Evolutionary conservation across 495 filamentous ascomycete genomes (phyloP), one percentile per base, ranked within the genome.

Genomic region (Neurospora sublineolata): DNA sequence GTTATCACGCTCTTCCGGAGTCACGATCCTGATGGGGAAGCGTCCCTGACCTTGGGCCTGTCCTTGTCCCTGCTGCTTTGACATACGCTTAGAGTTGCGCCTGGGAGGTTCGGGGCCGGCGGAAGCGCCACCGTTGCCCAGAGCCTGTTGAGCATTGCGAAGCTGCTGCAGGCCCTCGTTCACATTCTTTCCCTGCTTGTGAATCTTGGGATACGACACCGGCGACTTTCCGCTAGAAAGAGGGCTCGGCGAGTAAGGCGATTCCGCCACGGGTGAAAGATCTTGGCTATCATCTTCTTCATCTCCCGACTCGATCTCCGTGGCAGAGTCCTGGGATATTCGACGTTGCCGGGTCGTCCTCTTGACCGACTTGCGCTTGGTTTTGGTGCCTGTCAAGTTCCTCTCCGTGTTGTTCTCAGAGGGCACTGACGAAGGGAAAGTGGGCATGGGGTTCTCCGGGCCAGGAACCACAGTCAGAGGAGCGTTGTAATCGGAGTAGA

Each of bases 261-360:
- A 82, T 74, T 86, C 84, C 4, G 75, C 76, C 2, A 86, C 83
- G 3, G 86, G 84, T 1, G 85, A 83, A 1, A 86, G 76, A 40
- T 75, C 73, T 58, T 77, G 77, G 18, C 70, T 46, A 16, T 76
- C 75, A 18, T 76, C 75, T n/a, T 74, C 75, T 7, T 74, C 71
- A 8, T 41, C 68, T 3, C 68, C 75, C 3, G 76, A 77, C 41
- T 79, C 79, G 39, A 81, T 81, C 10, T 75, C 76, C 2, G 79
- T 81, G 37, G 71, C 71, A 14, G 78, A 79, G 18, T 70, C 73
- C n/a, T 71, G 36, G 3, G 79, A 80, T 12, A 70, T 37, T 38
- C 77, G 73, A 4, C 52, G 52, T 33, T 64, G 52, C 30, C 70
- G 69, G 20, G 68, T 73, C 37, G 58, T 68, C 20, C 67, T 73